Conservation (phyloP, 257 asterid species). For the Rauvolfia tetraphylla region DNA sequence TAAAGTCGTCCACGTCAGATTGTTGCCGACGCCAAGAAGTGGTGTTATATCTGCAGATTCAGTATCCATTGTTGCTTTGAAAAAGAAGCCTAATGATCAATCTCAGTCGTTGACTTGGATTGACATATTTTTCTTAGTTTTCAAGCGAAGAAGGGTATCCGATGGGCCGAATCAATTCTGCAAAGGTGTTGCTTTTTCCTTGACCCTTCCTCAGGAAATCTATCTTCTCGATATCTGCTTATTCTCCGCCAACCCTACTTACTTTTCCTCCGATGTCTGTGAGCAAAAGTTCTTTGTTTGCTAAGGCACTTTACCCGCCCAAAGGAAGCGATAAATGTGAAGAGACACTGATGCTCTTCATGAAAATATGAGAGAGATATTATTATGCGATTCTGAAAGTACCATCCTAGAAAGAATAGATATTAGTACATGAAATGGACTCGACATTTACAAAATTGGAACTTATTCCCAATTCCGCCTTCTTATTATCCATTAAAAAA, state of each 20-base stretch:
- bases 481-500: background rate
- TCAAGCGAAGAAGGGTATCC: constrained; percentile 22
- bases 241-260: background rate
- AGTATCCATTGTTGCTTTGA: background rate
- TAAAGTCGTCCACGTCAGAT: no score
- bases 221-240: background rate
- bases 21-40: no score
- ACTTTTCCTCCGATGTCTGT: background rate
- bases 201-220: constrained; percentile 20
- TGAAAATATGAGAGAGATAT: constrained; percentile 15
- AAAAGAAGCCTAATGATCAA: constrained; percentile 12
- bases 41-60: background rate
- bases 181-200: constrained; percentile 4
- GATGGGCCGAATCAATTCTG: constrained; percentile 14
- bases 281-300: background rate
- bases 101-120: constrained; percentile 30
- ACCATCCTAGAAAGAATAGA: constrained; percentile 19
- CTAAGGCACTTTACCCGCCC: constrained; percentile 7
- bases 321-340: background rate
- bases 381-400: background rate
- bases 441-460: background rate
- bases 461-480: background rate
- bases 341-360: background rate
- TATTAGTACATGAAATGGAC: constrained; percentile 15
- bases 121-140: constrained; percentile 17